A percentile compares a stretch with the other conserved stretches of the same genome.
Conservation (phyloP, 805 yeast genomes). For the Starmerella bombicola region DNA sequence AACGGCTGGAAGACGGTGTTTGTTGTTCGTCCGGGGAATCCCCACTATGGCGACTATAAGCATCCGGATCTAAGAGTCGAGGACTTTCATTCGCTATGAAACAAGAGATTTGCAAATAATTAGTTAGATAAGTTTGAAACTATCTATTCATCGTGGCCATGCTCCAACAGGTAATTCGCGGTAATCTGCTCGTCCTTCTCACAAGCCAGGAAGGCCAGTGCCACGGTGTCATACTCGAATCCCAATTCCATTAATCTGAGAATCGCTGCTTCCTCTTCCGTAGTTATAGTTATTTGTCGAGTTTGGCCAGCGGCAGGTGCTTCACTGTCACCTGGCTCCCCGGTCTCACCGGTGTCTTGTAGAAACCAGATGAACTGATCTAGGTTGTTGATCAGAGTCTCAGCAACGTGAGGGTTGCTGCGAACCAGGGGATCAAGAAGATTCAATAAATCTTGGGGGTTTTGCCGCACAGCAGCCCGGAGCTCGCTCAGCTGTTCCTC, state of each 20-base stretch:
- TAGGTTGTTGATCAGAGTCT: conserved; percentile 40
- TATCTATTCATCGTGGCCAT: conserved; percentile 24
- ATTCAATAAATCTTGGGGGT: conserved; percentile 81
- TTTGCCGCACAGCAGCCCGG: conserved; percentile 65
- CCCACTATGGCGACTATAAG: conserved; percentile 19
- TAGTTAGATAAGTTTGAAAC: neutral
- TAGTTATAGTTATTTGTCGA: conserved; percentile 42
- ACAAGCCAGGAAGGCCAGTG: conserved; percentile 93
- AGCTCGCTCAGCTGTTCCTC: conserved; percentile 42
- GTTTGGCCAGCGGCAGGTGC: conserved; percentile 1
- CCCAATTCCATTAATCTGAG: conserved; percentile 83
- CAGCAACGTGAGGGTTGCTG: conserved; percentile 74
- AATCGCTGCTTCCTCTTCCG: conserved; percentile 82
- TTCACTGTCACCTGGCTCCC: conserved; percentile 33
- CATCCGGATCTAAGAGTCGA: conserved; percentile 6
- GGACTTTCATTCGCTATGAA: neutral
- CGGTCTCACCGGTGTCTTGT: conserved; percentile 33
- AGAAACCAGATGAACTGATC: conserved; percentile 72
- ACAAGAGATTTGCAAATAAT: neutral
- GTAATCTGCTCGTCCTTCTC: conserved; percentile 95
- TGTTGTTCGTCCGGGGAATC: conserved; percentile 67
- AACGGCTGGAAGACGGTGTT: conserved; percentile 50
- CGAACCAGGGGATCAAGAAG: conserved; percentile 69
- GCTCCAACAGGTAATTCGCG: conserved; percentile 72
- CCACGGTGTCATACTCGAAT: conserved; percentile 72